phyloP scores from a whole-genome alignment of 257 asterid genomes.

The Solanum microdontum region DNA sequence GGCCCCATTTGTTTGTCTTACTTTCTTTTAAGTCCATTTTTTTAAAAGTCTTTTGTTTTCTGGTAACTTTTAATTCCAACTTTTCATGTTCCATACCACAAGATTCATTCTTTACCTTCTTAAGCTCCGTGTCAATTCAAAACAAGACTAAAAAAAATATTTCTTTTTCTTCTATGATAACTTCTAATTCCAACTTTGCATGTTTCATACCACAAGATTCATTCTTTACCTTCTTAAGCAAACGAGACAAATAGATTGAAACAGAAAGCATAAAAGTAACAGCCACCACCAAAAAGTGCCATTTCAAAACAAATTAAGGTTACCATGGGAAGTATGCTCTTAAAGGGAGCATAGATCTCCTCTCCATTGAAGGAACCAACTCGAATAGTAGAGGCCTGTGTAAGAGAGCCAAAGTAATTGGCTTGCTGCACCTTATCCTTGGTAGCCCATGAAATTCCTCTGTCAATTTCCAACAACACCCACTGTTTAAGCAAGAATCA shows the following conservation, averaged over 20 bases:
- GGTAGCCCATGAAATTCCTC: constrained; percentile 99
- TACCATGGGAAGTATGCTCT: constrained; percentile 96
- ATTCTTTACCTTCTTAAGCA: not conserved
- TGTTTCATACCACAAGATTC: not conserved
- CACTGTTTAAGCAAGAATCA: not conserved
- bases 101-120: not conserved
- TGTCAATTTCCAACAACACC: constrained; percentile 11
- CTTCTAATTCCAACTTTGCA: too few relatives aligned
- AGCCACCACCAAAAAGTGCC: not conserved
- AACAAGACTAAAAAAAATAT: not conserved
- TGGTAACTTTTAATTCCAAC: not conserved
- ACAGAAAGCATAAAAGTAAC: not conserved
- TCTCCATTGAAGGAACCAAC: constrained; percentile 96
- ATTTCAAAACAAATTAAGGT: not conserved
- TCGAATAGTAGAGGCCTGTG: constrained; percentile 86
- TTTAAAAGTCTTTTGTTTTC: accelerated
- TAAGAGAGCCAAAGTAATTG: constrained; percentile 86
- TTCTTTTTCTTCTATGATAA: too few relatives aligned
- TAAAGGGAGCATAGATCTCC: constrained; percentile 96
- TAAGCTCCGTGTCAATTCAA: not conserved
- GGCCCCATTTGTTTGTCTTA: not conserved
- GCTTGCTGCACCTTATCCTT: constrained; percentile 94
- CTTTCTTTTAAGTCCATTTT: not conserved
- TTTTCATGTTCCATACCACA: not conserved
- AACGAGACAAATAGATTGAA: not conserved